These are phyloP conservation scores for Cercophora scortea DNA, from an alignment of 495 filamentous ascomycete genomes.

Conservation along the genomic window DNA sequence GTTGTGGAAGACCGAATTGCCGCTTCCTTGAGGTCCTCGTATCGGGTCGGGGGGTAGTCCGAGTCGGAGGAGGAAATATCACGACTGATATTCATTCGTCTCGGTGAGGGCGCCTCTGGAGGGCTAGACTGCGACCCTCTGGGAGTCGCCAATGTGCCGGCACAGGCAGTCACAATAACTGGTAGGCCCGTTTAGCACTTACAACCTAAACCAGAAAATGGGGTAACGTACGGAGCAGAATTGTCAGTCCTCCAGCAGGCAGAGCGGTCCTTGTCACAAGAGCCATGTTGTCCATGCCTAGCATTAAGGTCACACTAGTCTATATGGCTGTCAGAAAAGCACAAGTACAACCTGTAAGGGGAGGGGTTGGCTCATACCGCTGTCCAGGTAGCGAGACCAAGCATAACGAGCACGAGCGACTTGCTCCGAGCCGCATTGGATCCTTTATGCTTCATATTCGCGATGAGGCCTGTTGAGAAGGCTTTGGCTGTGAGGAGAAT, in stretches of 20 bases:
- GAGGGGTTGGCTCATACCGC: constrained; percentile 25
- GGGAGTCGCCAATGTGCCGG: constrained; percentile 10
- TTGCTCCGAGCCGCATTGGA: constrained; percentile 19
- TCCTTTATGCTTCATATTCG: constrained; percentile 12
- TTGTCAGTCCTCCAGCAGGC: constrained; percentile 39
- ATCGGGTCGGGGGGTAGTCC: constrained; percentile 35
- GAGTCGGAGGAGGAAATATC: constrained; percentile 36
- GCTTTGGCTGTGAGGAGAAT: constrained; percentile 26
- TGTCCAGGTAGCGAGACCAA: constrained; percentile 41
- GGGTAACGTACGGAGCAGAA: constrained; percentile 38
- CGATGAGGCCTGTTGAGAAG: constrained; percentile 22
- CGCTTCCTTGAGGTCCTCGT: constrained; percentile 36
- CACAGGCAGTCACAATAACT: constrained; percentile 22
- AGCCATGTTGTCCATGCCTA: constrained; percentile 33
- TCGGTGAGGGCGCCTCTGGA: constrained; percentile 23
- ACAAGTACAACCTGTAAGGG: neutral
- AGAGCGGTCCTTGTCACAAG: constrained; percentile 39
- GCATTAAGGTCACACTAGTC: constrained; percentile 40
- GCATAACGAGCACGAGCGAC: constrained; percentile 29
- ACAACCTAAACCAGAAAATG: neutral
- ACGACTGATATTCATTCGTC: constrained; percentile 24
- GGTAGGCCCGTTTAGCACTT: constrained; percentile 3
- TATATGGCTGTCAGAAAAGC: constrained; percentile 19
- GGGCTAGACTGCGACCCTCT: constrained; percentile 9
- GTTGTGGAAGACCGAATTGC: constrained; percentile 29